These are phyloP conservation scores for Lactarius sanguifluus DNA, from an alignment of 768 basidiomycete species.

Conservation along the genomic window DNA sequence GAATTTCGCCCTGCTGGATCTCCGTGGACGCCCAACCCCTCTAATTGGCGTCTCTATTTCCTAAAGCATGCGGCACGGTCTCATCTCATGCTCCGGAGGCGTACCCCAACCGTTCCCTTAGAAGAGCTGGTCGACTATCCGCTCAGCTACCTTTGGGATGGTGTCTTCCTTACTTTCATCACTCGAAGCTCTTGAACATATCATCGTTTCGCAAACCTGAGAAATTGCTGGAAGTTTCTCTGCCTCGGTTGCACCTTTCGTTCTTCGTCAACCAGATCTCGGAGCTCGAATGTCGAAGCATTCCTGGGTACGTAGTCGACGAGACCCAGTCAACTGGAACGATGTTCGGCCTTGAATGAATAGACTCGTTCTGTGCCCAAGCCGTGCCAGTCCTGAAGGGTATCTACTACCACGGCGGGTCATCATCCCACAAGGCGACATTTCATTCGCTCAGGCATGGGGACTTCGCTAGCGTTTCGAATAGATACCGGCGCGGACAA, in stretches of 20 bases:
- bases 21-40: constrained; percentile 34
- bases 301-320: constrained; percentile 46
- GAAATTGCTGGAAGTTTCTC: constrained; percentile 27
- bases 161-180: constrained; percentile 8
- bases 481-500: background rate
- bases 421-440: constrained; percentile 16
- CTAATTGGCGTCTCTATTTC: constrained; percentile 34
- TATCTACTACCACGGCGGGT: background rate
- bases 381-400: background rate
- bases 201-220: background rate
- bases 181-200: background rate
- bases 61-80: too few species aligned
- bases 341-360: constrained; percentile 45
- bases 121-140: constrained; percentile 14
- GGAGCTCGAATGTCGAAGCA: constrained; percentile 42
- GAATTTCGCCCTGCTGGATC: constrained; percentile 38
- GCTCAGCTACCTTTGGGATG: constrained; percentile 4
- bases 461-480: constrained; percentile 12
- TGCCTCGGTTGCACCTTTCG: constrained; percentile 44
- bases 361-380: constrained; percentile 30
- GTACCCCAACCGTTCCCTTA: background rate
- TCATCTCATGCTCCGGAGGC: background rate
- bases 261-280: constrained; percentile 39
- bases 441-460: background rate
- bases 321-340: constrained; percentile 43